Percentiles rank a stretch among this genome's conserved stretches.
Evolutionary conservation across 1,139 yeast species (phyloP).

Genomic region (Pichia sp.): DNA sequence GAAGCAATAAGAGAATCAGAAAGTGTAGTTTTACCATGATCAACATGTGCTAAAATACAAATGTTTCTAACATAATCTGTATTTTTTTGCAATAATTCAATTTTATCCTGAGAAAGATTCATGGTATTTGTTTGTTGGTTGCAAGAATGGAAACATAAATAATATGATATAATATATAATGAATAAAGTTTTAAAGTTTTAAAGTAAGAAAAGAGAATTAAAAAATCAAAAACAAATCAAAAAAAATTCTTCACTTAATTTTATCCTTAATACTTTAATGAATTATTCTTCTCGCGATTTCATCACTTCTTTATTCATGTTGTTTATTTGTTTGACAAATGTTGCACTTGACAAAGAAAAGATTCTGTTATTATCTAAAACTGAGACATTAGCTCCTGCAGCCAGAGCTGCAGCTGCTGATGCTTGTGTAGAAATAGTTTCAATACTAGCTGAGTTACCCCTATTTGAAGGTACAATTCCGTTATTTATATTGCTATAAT

Average conservation of each 20-base stretch:
- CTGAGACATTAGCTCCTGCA: slow-evolving; percentile 3
- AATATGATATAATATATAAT: too few species aligned
- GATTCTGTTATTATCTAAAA: slow-evolving; percentile 1
- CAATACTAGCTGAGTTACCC: too few species aligned
- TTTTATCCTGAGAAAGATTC: slow-evolving; percentile 56
- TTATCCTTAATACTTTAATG: too few species aligned
- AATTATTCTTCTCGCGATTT: too few species aligned
- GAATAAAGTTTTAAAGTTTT: too few species aligned
- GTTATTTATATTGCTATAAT: slow-evolving; percentile 4
- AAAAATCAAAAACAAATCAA: too few species aligned
- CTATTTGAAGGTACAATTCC: too few species aligned
- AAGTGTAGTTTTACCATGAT: slow-evolving; percentile 92
- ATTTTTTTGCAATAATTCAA: slow-evolving; percentile 60
- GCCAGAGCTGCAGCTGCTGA: neutral
- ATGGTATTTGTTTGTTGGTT: too few species aligned
- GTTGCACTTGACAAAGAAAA: slow-evolving; percentile 11
- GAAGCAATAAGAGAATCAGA: slow-evolving; percentile 82
- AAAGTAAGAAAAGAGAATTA: too few species aligned
- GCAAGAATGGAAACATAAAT: too few species aligned
- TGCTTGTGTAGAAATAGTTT: neutral
- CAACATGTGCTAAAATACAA: slow-evolving; percentile 95
- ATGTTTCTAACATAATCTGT: slow-evolving; percentile 75
- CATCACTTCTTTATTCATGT: slow-evolving; percentile 1
- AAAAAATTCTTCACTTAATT: too few species aligned
- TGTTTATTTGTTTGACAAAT: slow-evolving; percentile 7